These are phyloP conservation scores for Trametes cinnabarina DNA, from an alignment of 768 basidiomycete genomes.

Conservation along the genomic window DNA sequence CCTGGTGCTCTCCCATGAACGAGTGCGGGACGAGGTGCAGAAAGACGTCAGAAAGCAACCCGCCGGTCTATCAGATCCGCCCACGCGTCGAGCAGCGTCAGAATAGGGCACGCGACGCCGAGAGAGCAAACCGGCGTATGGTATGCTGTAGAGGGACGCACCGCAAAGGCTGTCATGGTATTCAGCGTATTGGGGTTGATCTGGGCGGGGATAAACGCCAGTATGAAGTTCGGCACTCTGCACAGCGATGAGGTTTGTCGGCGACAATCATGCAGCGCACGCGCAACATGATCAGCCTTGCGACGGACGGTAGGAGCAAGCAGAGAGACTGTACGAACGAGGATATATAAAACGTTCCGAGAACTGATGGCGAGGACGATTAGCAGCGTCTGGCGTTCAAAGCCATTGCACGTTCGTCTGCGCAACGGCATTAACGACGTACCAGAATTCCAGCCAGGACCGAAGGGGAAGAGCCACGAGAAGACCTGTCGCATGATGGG, in stretches of 20 bases:
- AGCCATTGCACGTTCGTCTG: conserved; percentile 13
- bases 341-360: conserved; percentile 95
- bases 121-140: background rate
- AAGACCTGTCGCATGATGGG: conserved; percentile 80
- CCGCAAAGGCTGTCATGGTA: conserved; percentile 93
- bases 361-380: conserved; percentile 40
- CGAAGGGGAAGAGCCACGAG: conserved; percentile 82
- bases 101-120: background rate
- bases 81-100: background rate
- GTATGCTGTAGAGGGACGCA: conserved; percentile 27
- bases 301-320: conserved; percentile 11
- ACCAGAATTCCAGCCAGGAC: conserved; percentile 85
- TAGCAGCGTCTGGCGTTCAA: background rate
- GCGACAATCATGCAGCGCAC: conserved; percentile 16
- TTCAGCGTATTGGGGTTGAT: conserved; percentile 84
- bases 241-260: conserved; percentile 15
- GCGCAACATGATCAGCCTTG: conserved; percentile 13
- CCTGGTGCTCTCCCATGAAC: conserved; percentile 86
- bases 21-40: conserved; percentile 89
- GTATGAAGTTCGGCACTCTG: conserved; percentile 91
- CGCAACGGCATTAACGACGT: conserved; percentile 16
- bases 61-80: conserved; percentile 68
- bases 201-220: conserved; percentile 88
- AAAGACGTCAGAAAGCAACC: conserved; percentile 90
- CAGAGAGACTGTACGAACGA: conserved; percentile 57